These are phyloP conservation scores for Botrytis fragariae DNA, from an alignment of 2,329 filamentous ascomycete species.

Conservation along the genomic window DNA sequence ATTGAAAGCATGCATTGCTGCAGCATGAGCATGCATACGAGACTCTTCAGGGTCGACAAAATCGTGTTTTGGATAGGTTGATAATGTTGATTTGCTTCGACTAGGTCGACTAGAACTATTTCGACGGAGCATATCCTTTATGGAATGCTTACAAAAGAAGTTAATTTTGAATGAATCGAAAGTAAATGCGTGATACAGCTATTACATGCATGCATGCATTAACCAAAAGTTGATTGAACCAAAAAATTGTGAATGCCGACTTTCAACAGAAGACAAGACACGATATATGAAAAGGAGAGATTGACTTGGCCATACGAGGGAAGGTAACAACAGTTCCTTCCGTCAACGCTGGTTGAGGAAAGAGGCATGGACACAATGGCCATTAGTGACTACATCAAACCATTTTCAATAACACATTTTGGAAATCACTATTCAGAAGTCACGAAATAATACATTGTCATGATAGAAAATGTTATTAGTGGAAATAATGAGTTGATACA, in stretches of 20 bases:
- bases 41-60: slow-evolving; percentile 50
- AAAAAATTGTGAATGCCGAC: slow-evolving; percentile 17
- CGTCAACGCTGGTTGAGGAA: slow-evolving; percentile 18
- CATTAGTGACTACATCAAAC: background rate
- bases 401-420: background rate
- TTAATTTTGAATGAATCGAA: slow-evolving; percentile 32
- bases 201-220: slow-evolving; percentile 31
- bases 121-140: slow-evolving; percentile 34
- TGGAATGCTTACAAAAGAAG: slow-evolving; percentile 27
- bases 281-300: slow-evolving; percentile 41
- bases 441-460: background rate
- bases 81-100: slow-evolving; percentile 55
- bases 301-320: slow-evolving; percentile 29
- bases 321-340: background rate
- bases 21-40: slow-evolving; percentile 59
- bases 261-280: slow-evolving; percentile 20
- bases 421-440: background rate
- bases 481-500: slow-evolving; percentile 17
- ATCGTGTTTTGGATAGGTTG: slow-evolving; percentile 47
- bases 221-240: slow-evolving; percentile 36
- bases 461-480: background rate
- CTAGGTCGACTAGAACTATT: slow-evolving; percentile 48
- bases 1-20: slow-evolving; percentile 59
- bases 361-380: slow-evolving; percentile 1
- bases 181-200: slow-evolving; percentile 35